Conservation (phyloP, 1,139 yeast genomes). For the Ogataea hybrid region DNA sequence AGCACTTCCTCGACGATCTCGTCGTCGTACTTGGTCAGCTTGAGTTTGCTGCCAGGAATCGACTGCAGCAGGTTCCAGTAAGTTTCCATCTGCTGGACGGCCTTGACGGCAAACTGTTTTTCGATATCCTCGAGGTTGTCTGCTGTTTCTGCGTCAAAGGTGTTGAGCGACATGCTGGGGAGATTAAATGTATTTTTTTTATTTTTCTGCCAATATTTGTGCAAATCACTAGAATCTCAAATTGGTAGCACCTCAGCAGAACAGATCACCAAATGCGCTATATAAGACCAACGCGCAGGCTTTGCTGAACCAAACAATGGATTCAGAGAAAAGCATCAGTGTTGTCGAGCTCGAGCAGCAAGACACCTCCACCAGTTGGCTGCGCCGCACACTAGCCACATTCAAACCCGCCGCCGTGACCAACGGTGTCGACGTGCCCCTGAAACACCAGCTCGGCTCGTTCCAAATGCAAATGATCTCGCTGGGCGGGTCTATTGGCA, state of each 20-base stretch:
- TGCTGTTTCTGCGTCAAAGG: conserved; percentile 50
- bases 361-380: conserved; percentile 9
- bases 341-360: background rate
- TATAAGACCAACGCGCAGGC: background rate
- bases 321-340: conserved; percentile 1
- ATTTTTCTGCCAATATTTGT: conserved; percentile 6
- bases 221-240: conserved; percentile 5
- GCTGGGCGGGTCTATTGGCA: conserved; percentile 64
- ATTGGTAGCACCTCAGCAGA: background rate
- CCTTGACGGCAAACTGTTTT: conserved; percentile 96
- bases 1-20: conserved; percentile 71
- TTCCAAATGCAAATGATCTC: conserved; percentile 55
- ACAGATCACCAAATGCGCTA: conserved; percentile 1
- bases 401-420: conserved; percentile 36
- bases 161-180: conserved; percentile 10
- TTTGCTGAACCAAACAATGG: background rate
- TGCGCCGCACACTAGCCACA: conserved; percentile 30
- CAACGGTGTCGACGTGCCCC: conserved; percentile 21
- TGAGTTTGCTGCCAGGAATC: conserved; percentile 75
- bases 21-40: conserved; percentile 77
- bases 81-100: conserved; percentile 92
- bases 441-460: conserved; percentile 25
- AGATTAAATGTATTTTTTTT: background rate
- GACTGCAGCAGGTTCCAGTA: conserved; percentile 81
- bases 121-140: conserved; percentile 73